Evolutionary conservation across 768 basidiomycete genomes (phyloP), one percentile per base, ranked within the genome.

Genomic region (Coprinellus micaceus): DNA sequence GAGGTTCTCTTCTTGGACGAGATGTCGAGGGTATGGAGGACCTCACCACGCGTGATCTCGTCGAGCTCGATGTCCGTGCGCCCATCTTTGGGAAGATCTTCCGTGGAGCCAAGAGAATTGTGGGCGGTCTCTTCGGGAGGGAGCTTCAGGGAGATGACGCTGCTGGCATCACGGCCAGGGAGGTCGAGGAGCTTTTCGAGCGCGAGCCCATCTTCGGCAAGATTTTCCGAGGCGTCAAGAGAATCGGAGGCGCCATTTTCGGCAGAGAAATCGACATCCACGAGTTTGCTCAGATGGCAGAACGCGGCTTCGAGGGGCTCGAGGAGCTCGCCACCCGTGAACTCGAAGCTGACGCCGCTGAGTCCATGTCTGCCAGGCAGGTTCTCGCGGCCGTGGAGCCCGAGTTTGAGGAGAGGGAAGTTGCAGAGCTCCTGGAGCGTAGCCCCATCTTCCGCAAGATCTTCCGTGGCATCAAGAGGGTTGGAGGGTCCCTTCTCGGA

Each of bases 201-300:
- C 54, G 54, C 46, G 46, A 49, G 22, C 54, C 54, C 19, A 46
- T 55, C 54, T 37, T 55, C 11, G 46, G 46, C 10, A 46, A 47
- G 28, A 55, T 55, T 24, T 37, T 55, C 46, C 24, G 53, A 30
- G 53, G 53, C n/a, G 44, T 45, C 13, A 45, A 36, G 28, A 43
- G 30, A 12, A n/a, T 54, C 28, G 47, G 21, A 19, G 47, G 47
- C 28, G 25, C 25, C 29, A 25, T 54, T 10, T 46, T 54, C 26
- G 52, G 52, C 7, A 15, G 52, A 21, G 52, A 41, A 9, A 28
- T 52, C 36, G 36, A 37, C 15, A 39, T 37, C 29, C 29, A 52
- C 12, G 51, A 52, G 29, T 37, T 52, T 24, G 13, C 33, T 9
- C 30, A 52, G 15, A 3, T 45, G 1, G 21, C 44, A 22, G 2